Percentiles rank a stretch among this genome's conserved stretches.
Conservation (phyloP, 2,329 filamentous ascomycete species). For the Dryadomyces quercus-mongolicae region DNA sequence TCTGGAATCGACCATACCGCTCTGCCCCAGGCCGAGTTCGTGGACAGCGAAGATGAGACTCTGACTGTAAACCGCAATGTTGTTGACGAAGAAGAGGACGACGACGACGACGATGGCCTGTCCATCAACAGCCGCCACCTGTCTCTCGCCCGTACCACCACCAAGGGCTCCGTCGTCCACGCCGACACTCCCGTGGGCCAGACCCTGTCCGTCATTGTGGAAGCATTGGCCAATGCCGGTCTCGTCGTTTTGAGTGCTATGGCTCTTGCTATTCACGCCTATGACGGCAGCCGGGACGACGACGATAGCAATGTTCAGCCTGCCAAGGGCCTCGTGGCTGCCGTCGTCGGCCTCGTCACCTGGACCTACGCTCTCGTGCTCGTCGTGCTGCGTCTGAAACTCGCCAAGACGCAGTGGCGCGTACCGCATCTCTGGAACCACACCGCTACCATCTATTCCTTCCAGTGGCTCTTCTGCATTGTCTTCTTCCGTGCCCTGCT, state of each 20-base stretch:
- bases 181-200: constrained; percentile 68
- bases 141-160: constrained; percentile 46
- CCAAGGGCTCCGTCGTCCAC: constrained; percentile 53
- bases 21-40: constrained; percentile 30
- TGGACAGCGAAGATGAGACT: constrained; percentile 40
- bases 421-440: constrained; percentile 82
- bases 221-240: constrained; percentile 62
- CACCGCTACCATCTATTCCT: constrained; percentile 70
- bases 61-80: constrained; percentile 21
- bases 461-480: constrained; percentile 68
- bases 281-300: constrained; percentile 39
- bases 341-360: constrained; percentile 53
- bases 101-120: constrained; percentile 45
- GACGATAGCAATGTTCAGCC: constrained; percentile 38
- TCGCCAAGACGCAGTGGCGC: constrained; percentile 50
- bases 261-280: constrained; percentile 48
- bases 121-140: constrained; percentile 46
- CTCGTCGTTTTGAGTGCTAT: constrained; percentile 58
- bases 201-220: constrained; percentile 55
- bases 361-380: constrained; percentile 77
- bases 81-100: constrained; percentile 42
- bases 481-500: constrained; percentile 76
- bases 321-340: constrained; percentile 31
- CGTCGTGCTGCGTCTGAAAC: constrained; percentile 58
- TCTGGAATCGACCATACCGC: constrained; percentile 29